Evolutionary conservation across 441 rosid genomes (phyloP), one percentile per base, ranked within the genome.

Genomic region (Populus tomentosa): DNA sequence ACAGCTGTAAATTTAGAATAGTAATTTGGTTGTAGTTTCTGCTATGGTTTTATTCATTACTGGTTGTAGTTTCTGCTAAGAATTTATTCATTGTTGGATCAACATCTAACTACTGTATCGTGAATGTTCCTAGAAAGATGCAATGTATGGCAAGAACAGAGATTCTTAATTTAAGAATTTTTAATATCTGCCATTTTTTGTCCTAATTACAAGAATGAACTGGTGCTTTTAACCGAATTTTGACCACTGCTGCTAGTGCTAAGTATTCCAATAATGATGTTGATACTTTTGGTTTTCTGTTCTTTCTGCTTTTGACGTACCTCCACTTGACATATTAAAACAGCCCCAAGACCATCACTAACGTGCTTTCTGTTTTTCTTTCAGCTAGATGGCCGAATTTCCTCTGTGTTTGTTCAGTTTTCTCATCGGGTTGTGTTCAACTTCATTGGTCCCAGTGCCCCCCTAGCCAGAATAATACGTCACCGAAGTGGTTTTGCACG

Each of bases 351-450:
- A 23, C 40, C 23, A 32, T 38, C 16, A 46, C 72, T 79, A 77
- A 77, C 72, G 16, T 38, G 38, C 61, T 32, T 67, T 80, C 35
- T 80, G 64, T 35, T 78, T 79, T 81, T 80, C 38, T 85, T 88
- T 82, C 98, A 97, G 99, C 95, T 82, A 91, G 98, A 82, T 97
- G 99, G 99, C 99, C 99, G 76, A 97, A 93, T 89, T 94, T 92
- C 85, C 95, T 94, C 23, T 97, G 98, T 61, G 97, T 93, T 68
- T 97, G 99, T 81, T 97, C 99, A 42, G 98, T 97, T 80, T 97
- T 97, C 85, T 91, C 98, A 71, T 93, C 99, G 13, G 99, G 99
- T 61, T 97, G 97, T 36, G 97, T 97, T 81, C 99, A 96, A 81
- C 93, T 96, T 80, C 97, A 93, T 84, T 96, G 99, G 98, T 88